phyloP scores from a whole-genome alignment of 106 monocot genomes.

The Phalaenopsis equestris region DNA sequence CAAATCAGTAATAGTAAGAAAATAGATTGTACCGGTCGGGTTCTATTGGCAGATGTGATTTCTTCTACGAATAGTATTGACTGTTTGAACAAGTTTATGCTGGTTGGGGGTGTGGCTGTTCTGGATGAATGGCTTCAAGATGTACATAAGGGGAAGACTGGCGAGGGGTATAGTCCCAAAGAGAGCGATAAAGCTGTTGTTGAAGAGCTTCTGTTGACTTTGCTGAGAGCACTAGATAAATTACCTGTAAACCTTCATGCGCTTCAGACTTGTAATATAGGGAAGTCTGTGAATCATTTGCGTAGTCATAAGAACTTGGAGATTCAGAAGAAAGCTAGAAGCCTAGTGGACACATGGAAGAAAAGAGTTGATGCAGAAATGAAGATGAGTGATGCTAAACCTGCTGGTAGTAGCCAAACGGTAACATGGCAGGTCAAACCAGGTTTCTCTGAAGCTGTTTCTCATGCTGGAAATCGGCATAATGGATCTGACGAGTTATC shows the following conservation, averaged over 20 bases:
- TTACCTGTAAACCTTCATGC: slow-evolving; percentile 88
- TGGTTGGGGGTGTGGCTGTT: slow-evolving; percentile 57
- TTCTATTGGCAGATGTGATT: slow-evolving; percentile 65
- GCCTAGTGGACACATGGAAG: slow-evolving; percentile 90
- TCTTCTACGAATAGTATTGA: slow-evolving; percentile 52
- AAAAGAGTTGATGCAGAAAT: slow-evolving; percentile 88
- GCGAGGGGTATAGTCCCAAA: slow-evolving; percentile 57
- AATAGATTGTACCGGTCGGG: slow-evolving; percentile 40
- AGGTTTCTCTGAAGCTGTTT: slow-evolving; percentile 43
- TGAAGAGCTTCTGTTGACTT: slow-evolving; percentile 69
- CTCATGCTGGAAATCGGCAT: slow-evolving; percentile 33
- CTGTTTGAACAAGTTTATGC: slow-evolving; percentile 64
- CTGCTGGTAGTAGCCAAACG: slow-evolving; percentile 30
- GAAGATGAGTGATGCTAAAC: slow-evolving; percentile 57
- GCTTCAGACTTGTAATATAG: slow-evolving; percentile 65
- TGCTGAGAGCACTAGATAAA: slow-evolving; percentile 82
- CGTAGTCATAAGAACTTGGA: slow-evolving; percentile 75
- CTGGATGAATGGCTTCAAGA: slow-evolving; percentile 93
- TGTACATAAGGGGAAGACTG: slow-evolving; percentile 68
- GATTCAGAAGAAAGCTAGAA: slow-evolving; percentile 85
- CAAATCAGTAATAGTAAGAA: slow-evolving; percentile 47
- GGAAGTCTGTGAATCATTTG: slow-evolving; percentile 89
- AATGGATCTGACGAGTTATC: slow-evolving; percentile 28
- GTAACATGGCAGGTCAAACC: slow-evolving; percentile 44
- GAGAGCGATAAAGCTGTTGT: slow-evolving; percentile 60